These are phyloP conservation scores for Marasmius oreades DNA, from an alignment of 1,284 basidiomycete genomes.

Conservation along the genomic window DNA sequence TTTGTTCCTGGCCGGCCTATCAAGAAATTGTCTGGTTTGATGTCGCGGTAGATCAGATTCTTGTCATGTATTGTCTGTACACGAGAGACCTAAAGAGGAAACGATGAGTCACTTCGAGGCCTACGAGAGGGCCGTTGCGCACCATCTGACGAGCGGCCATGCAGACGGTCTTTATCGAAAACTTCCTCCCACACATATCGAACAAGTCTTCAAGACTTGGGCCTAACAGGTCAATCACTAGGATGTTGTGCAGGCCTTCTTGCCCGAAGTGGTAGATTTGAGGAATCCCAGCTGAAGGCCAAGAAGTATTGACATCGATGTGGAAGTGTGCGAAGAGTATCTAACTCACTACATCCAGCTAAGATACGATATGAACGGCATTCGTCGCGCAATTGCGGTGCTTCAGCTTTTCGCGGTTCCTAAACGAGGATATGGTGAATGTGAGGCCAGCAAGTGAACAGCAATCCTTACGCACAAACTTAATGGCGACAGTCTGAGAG, in stretches of 20 bases:
- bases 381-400: constrained; percentile 94
- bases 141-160: constrained; percentile 98
- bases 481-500: constrained; percentile 95
- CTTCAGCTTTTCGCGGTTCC: constrained; percentile 96
- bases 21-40: constrained; percentile 97
- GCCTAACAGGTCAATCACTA: constrained; percentile 93
- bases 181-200: constrained; percentile 94
- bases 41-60: constrained; percentile 96
- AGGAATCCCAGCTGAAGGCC: constrained; percentile 73
- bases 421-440: constrained; percentile 28
- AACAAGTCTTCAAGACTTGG: constrained; percentile 93
- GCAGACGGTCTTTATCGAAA: constrained; percentile 93
- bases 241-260: constrained; percentile 96
- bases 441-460: not conserved
- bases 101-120: not conserved
- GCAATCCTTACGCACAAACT: constrained; percentile 74
- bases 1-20: constrained; percentile 91
- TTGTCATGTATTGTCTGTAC: constrained; percentile 97
- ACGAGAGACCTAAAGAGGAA: constrained; percentile 61
- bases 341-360: constrained; percentile 80
- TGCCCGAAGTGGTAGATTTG: constrained; percentile 98
- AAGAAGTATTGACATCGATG: constrained; percentile 14
- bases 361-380: constrained; percentile 97
- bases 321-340: constrained; percentile 5
- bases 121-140: not conserved